Evolutionary conservation across 805 yeast genomes (phyloP).

Genomic region (Zygosaccharomyces gambellarensis): DNA sequence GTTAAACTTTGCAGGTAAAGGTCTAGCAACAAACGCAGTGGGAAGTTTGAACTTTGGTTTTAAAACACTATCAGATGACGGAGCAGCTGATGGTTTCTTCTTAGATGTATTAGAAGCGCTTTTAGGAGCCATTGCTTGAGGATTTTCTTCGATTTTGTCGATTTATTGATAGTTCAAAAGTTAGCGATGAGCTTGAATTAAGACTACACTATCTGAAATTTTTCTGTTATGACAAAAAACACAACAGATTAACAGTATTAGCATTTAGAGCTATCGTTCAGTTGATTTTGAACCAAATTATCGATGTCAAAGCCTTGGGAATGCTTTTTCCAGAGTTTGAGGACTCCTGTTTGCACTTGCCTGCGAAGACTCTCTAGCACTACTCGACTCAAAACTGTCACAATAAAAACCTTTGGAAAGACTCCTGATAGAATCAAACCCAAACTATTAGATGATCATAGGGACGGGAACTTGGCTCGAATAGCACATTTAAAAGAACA

Average conservation of each 20-base stretch:
- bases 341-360: background rate
- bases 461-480: slow-evolving; percentile 7
- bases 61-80: slow-evolving; percentile 17
- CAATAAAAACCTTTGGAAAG: background rate
- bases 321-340: background rate
- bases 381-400: background rate
- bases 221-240: background rate
- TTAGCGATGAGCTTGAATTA: slow-evolving; percentile 11
- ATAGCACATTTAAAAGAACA: slow-evolving; percentile 2
- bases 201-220: slow-evolving; percentile 1
- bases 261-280: background rate
- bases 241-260: background rate
- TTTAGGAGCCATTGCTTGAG: slow-evolving; percentile 29
- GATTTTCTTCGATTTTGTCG: background rate
- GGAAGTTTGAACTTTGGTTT: slow-evolving; percentile 36
- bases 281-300: background rate
- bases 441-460: slow-evolving; percentile 6
- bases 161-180: background rate
- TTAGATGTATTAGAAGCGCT: slow-evolving; percentile 24
- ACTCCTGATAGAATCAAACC: background rate
- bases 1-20: slow-evolving; percentile 24
- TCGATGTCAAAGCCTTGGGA: background rate
- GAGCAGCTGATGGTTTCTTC: slow-evolving; percentile 25
- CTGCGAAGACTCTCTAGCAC: background rate
- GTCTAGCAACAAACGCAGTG: slow-evolving; percentile 38